Percentiles rank a stretch among this genome's conserved stretches.
Conservation (phyloP, 108 stramenopile genomes). For the Stephanodiscus minutulus region DNA sequence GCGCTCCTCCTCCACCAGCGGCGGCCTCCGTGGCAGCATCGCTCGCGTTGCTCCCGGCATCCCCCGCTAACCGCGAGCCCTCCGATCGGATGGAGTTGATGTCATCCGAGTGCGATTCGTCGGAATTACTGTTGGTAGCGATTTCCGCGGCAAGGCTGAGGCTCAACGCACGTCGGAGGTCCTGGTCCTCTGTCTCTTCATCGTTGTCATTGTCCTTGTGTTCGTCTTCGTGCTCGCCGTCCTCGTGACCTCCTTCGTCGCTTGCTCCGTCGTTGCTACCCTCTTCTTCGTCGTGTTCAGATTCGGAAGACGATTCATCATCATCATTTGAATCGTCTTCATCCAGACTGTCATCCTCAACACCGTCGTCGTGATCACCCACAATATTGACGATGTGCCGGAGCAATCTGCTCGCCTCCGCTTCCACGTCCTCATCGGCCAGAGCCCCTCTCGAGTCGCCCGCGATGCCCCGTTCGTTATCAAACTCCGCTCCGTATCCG, state of each 20-base stretch:
- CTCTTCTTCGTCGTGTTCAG: slow-evolving; percentile 9
- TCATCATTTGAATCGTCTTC: slow-evolving; percentile 3
- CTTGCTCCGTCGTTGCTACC: slow-evolving; percentile 33
- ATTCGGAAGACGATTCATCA: slow-evolving; percentile 12
- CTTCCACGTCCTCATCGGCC: slow-evolving; percentile 12
- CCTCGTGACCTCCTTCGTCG: slow-evolving; percentile 19
- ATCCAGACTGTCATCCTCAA: slow-evolving; percentile 18
- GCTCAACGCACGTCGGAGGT: slow-evolving; percentile 41
- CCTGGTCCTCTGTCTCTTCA: slow-evolving; percentile 10
- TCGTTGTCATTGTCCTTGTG: slow-evolving; percentile 17
- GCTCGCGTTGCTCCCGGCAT: slow-evolving; percentile 14
- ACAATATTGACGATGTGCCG: neutral
- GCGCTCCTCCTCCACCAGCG: neutral
- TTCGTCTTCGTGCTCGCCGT: slow-evolving; percentile 8
- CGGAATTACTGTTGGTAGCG: slow-evolving; percentile 22
- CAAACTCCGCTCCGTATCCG: neutral
- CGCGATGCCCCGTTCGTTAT: neutral
- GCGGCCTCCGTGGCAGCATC: slow-evolving; percentile 12
- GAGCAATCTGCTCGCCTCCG: neutral
- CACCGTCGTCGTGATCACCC: slow-evolving; percentile 23
- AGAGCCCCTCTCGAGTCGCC: slow-evolving; percentile 5
- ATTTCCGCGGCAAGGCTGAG: slow-evolving; percentile 36
- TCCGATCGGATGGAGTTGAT: slow-evolving; percentile 15
- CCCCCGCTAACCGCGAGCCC: slow-evolving; percentile 21
- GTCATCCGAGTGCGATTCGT: slow-evolving; percentile 30